Percentiles rank a stretch among this genome's conserved stretches.
phyloP scores from a whole-genome alignment of 148 eudicot genomes.

The Rhododendron henanense region DNA sequence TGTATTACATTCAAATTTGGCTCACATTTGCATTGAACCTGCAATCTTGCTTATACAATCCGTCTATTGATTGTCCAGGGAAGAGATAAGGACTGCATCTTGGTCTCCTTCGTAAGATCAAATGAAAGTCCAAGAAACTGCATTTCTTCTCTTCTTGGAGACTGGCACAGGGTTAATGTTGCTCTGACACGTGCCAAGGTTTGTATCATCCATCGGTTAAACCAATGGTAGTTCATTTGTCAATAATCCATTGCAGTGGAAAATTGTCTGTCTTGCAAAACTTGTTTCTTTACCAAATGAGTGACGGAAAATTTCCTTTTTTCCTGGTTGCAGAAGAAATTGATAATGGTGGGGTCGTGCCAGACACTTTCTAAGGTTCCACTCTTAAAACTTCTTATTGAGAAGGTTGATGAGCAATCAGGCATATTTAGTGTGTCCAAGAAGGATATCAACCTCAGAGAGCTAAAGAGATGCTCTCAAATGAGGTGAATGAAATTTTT shows the following conservation, averaged over 20 bases:
- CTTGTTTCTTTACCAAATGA: background rate
- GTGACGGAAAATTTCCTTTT: background rate
- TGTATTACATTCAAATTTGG: background rate
- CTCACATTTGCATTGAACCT: background rate
- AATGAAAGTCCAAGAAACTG: conserved; percentile 55
- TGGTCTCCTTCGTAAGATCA: conserved; percentile 86
- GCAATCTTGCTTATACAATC: background rate
- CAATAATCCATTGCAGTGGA: background rate
- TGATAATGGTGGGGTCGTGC: conserved; percentile 94
- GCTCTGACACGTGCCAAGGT: conserved; percentile 98
- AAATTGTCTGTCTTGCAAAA: background rate
- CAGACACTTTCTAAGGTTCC: conserved; percentile 80
- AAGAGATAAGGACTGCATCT: conserved; percentile 91
- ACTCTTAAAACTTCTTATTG: conserved; percentile 76
- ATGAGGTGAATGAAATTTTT: conserved; percentile 14
- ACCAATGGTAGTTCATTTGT: background rate
- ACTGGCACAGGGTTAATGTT: conserved; percentile 96
- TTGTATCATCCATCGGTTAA: background rate
- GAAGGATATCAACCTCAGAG: conserved; percentile 48
- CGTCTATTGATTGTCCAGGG: conserved; percentile 45
- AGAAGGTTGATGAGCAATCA: conserved; percentile 74
- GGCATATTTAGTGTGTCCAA: conserved; percentile 54
- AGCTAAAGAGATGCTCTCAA: conserved; percentile 68
- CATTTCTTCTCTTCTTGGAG: conserved; percentile 85
- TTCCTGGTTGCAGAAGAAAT: conserved; percentile 60